Evolutionary conservation across 1,284 basidiomycete species (phyloP), one percentile per base, ranked within the genome.

Genomic region (Boletus semigastroideus): DNA sequence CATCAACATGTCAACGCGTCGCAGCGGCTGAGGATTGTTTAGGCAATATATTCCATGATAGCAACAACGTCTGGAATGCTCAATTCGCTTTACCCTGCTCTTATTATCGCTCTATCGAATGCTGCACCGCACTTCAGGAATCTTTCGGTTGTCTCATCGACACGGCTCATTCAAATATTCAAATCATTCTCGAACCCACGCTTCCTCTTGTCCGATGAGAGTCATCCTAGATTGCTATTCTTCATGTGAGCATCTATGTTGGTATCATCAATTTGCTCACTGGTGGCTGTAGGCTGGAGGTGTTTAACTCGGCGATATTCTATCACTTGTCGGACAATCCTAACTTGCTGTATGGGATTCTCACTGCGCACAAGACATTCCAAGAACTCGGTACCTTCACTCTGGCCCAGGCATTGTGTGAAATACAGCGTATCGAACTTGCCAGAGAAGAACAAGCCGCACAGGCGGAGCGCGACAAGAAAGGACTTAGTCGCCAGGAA

Each of bases 141-240:
- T 61, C 74, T 98, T 30, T 87, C 86, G 38, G 84, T 94, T 20
- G 84, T 86, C 30, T 84, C 93, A 5, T 90, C 94, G 3, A 87
- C 88, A 3, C 80, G 91, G 10, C 77, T 99, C 8, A 69, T 94
- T 31, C 92, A 95, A 64, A 79, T 98, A 8, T 91, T 98, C 71
- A 85, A 83, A 34, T 90, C 94, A 0, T 96, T 98, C 66, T 86
- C 92, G 1, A 90, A 87, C 54, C 92, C 96, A 0, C 74, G 84
- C 8, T 98, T 98, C 71, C 74, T 99, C 36, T 75, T 99, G 27
- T 87, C 92, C 1, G 94, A 98, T 58, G 94, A 98, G 70, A 92
- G 93, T 7, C 91, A 98, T 67, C 96, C 96, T 3, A 76, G 95
- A 46, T 73, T 98, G 22, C 76, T 97, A 28, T 98, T 91, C 72